Conservation (phyloP, 495 filamentous ascomycete genomes). For the Penicillium bialowiezense region DNA sequence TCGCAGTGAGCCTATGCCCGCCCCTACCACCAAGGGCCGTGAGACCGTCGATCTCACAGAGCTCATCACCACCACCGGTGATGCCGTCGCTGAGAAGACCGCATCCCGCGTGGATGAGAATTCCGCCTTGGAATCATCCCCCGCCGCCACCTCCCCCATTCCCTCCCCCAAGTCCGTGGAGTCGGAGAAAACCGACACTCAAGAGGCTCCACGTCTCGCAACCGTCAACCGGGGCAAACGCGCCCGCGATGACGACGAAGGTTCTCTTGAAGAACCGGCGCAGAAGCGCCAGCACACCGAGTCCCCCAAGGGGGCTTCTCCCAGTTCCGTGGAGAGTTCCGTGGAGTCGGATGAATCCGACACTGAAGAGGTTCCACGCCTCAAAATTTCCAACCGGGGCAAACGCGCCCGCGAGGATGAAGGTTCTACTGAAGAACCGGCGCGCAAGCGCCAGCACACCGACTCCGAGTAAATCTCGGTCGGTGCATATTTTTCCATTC, state of each 20-base stretch:
- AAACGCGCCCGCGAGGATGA: conserved; percentile 11
- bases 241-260: conserved; percentile 8
- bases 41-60: not conserved
- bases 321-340: too few relatives aligned
- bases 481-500: not conserved
- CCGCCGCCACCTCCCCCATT: not conserved
- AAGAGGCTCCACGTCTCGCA: not conserved
- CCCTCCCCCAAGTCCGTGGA: not conserved
- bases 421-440: conserved; percentile 1
- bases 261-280: conserved; percentile 4
- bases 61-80: too few relatives aligned
- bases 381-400: too few relatives aligned
- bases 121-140: conserved; percentile 6
- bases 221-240: conserved; percentile 9
- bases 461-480: conserved; percentile 12
- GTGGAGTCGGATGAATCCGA: too few relatives aligned
- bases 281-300: too few relatives aligned
- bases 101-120: conserved; percentile 3
- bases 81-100: not conserved
- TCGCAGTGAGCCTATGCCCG: not conserved
- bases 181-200: not conserved
- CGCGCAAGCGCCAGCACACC: conserved; percentile 14
- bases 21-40: not conserved
- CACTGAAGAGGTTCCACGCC: too few relatives aligned
- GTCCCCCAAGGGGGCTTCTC: too few relatives aligned